Conservation (phyloP, 768 basidiomycete species). For the Pleurotus platypus region DNA sequence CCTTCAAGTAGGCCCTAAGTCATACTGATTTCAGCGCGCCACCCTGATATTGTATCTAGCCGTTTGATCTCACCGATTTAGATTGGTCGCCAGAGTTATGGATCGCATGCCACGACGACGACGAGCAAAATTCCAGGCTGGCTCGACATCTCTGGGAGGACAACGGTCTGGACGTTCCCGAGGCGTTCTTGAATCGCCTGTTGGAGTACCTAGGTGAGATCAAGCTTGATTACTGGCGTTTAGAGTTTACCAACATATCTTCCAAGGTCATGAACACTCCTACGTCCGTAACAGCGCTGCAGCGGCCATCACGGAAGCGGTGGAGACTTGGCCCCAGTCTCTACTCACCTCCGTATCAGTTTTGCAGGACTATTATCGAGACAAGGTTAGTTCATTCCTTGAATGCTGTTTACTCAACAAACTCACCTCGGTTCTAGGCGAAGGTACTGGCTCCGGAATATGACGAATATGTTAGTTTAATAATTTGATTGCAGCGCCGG, state of each 20-base stretch:
- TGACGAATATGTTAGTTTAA: conserved; percentile 75
- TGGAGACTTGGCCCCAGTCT: conserved; percentile 65
- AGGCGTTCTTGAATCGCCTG: conserved; percentile 55
- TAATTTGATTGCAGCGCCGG: not conserved
- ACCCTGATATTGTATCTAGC: conserved; percentile 37
- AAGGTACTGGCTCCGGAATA: conserved; percentile 88
- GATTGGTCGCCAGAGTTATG: conserved; percentile 91
- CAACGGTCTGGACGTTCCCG: conserved; percentile 86
- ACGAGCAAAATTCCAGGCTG: conserved; percentile 82
- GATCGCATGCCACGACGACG: conserved; percentile 82
- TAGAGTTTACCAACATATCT: not conserved
- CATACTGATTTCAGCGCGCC: not conserved
- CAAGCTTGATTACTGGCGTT: not conserved
- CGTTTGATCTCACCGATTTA: conserved; percentile 90
- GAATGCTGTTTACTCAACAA: not conserved
- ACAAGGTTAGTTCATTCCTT: conserved; percentile 51
- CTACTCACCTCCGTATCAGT: conserved; percentile 42
- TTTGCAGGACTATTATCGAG: conserved; percentile 74
- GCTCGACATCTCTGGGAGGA: conserved; percentile 91
- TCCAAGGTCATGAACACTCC: conserved; percentile 54
- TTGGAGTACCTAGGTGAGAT: conserved; percentile 65
- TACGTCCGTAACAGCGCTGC: conserved; percentile 78
- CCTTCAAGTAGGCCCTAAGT: conserved; percentile 56
- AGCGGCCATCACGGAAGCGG: conserved; percentile 71
- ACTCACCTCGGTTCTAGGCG: conserved; percentile 41